Evolutionary conservation across 106 monocot genomes (phyloP), one percentile per base, ranked within the genome.

Genomic region (Acorus gramineus): DNA sequence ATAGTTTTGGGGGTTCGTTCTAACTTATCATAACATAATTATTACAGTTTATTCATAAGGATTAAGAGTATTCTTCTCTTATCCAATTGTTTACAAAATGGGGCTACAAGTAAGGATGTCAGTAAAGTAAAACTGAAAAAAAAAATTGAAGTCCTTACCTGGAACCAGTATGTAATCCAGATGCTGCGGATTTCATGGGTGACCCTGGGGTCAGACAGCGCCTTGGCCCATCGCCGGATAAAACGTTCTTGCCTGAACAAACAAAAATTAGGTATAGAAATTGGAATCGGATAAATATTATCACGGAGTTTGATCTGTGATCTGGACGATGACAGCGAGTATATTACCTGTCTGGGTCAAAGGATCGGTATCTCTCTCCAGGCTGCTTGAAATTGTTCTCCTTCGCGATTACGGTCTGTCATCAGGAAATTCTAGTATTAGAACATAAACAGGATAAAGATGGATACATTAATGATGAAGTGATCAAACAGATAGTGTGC

Each of bases 301-400:
- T 28, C 28, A 28, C 28, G 28, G 28, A 28, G 28, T 28, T 28
- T 28, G 28, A 28, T 28, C 28, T 28, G 28, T 28, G 28, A 0
- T 28, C 28, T 28, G 28, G 28, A 28, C 28, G 28, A 28, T 28
- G 28, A 28, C 12, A 1, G 3, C 10, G 43, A 55, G 8, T 52
- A 44, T 63, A 57, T 61, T 69, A 91, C 96, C 91, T 91, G 70
- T 82, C 85, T 49, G 96, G 76, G 54, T 69, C 85, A 56, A 71
- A 96, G 7, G 91, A 88, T 8, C 87, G 71, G 80, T 96, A 96
- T 73, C 96, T 82, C 83, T 91, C 91, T 62, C 96, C 96, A 67
- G 96, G 87, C 73, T 96, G 91, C 80, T 96, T 87, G 84, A 96
- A 96, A 62, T 96, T 91, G 77, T 90, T 90, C 71, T 90, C 96